Evolutionary conservation across 352 stramenopile species (phyloP), one percentile per base, ranked within the genome.

Genomic region (Pythium brassicae): DNA sequence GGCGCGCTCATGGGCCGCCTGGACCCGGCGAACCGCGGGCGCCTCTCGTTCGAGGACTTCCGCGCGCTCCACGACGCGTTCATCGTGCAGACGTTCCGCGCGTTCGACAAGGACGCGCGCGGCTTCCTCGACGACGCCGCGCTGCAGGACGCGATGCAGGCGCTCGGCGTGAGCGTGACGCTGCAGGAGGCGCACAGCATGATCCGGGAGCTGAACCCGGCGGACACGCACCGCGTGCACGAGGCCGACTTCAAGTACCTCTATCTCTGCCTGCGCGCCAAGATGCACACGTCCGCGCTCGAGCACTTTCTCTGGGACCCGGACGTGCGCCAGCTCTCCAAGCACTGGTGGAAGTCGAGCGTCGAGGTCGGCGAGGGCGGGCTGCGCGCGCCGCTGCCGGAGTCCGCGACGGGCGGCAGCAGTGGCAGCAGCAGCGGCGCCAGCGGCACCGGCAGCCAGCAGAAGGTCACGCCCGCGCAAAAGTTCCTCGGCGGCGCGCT

Each of bases 301-400:
- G 83, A 89, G 66, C 66, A 81, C 50, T 76, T 93, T 44, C 57
- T 91, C 27, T 93, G 83, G 83, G 83, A 93, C 54, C 83, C 83
- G 17, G 72, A 86, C 56, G 78, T 93, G n/a, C 83, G 83, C n/a
- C 61, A 88, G 50, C 65, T 93, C 37, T 91, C 80, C 53, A 91
- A 90, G 75, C 80, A 91, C 60, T 93, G 83, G 83, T 93, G 83
- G 83, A 83, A 91, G 66, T 71, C 83, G 50, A 91, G 80, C 51
- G 78, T 93, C n/a, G 83, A 93, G 52, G 59, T 93, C 29, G 83
- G 83, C 20, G 83, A 93, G 55, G 78, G 81, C 35, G 83, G 83
- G 7, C 55, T 89, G 27, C 83, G 83, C 19, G 83, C 68, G 7
- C 83, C 83, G 3, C 48, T 93, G 51, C 69, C 76, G 4, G 55